Percentiles rank a stretch among this genome's conserved stretches.
Conservation (phyloP, 2,329 filamentous ascomycete species). For the Tolypocladium tropicale region DNA sequence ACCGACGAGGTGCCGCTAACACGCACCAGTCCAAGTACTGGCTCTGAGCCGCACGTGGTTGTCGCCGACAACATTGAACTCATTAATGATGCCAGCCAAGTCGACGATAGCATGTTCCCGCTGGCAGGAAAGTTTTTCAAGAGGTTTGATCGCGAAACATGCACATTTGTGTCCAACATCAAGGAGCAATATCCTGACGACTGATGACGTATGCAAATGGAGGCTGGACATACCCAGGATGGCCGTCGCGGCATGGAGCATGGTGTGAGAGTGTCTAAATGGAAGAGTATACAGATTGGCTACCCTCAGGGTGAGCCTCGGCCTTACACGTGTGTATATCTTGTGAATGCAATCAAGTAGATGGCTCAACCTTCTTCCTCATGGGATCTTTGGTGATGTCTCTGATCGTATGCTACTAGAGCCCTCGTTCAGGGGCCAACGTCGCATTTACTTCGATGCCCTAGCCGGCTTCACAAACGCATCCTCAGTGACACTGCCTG, state of each 20-base stretch:
- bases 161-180: slow-evolving; percentile 72
- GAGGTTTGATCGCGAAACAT: slow-evolving; percentile 58
- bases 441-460: neutral
- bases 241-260: neutral
- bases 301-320: neutral
- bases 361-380: neutral
- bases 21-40: slow-evolving; percentile 18
- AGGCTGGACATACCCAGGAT: neutral
- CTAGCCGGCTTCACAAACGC: too few relatives aligned
- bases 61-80: slow-evolving; percentile 69
- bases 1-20: neutral
- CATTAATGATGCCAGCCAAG: slow-evolving; percentile 34
- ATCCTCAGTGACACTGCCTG: neutral
- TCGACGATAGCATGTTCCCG: slow-evolving; percentile 49
- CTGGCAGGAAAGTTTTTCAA: slow-evolving; percentile 82
- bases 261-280: neutral
- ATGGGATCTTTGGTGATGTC: neutral
- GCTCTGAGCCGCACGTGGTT: slow-evolving; percentile 21
- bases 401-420: neutral
- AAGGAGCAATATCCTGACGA: slow-evolving; percentile 80
- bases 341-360: neutral
- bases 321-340: neutral
- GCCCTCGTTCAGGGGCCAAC: neutral
- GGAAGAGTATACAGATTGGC: neutral
- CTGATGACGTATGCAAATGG: slow-evolving; percentile 25